A percentile compares a stretch with the other conserved stretches of the same genome.
These are phyloP conservation scores for Aspergillus jensenii DNA, from an alignment of 2,329 filamentous ascomycete species.

Conservation along the genomic window DNA sequence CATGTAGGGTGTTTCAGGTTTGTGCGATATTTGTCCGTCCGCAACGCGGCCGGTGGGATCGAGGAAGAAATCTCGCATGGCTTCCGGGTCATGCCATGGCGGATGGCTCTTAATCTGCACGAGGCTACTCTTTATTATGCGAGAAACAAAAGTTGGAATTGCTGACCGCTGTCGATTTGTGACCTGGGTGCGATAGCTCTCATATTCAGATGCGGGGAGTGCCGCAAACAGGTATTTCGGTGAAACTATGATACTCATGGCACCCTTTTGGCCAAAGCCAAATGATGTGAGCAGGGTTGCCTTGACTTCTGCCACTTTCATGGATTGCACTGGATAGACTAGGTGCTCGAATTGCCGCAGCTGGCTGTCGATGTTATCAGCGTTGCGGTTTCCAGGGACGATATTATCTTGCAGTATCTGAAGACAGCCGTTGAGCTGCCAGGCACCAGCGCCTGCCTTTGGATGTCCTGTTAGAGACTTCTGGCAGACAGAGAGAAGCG, in stretches of 20 bases:
- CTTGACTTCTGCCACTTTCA: constrained; percentile 27
- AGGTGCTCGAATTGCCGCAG: constrained; percentile 34
- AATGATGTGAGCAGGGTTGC: constrained; percentile 45
- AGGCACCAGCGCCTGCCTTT: constrained; percentile 95
- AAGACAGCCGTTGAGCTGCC: constrained; percentile 97
- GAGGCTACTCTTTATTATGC: constrained; percentile 13
- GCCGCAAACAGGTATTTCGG: constrained; percentile 39
- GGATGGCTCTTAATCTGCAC: constrained; percentile 19
- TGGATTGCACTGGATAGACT: constrained; percentile 30
- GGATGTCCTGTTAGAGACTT: constrained; percentile 97
- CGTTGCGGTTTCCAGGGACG: constrained; percentile 93
- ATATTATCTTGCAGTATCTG: constrained; percentile 89
- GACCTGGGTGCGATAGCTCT: constrained; percentile 14
- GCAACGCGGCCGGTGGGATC: constrained; percentile 15
- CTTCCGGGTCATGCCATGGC: constrained; percentile 14
- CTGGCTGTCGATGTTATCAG: constrained; percentile 77
- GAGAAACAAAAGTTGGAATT: constrained; percentile 10
- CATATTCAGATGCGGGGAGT: constrained; percentile 11
- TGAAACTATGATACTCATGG: constrained; percentile 36
- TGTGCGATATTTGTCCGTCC: neutral
- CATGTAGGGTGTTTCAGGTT: neutral
- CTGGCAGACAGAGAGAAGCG: constrained; percentile 86
- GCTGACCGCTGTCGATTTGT: constrained; percentile 11
- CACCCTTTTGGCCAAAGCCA: constrained; percentile 49
- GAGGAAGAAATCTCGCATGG: constrained; percentile 15